Evolutionary conservation across 371 early-diverging fungal species (phyloP), one percentile per base, ranked within the genome.

Genomic region (Apophysomyces trapeziformis): DNA sequence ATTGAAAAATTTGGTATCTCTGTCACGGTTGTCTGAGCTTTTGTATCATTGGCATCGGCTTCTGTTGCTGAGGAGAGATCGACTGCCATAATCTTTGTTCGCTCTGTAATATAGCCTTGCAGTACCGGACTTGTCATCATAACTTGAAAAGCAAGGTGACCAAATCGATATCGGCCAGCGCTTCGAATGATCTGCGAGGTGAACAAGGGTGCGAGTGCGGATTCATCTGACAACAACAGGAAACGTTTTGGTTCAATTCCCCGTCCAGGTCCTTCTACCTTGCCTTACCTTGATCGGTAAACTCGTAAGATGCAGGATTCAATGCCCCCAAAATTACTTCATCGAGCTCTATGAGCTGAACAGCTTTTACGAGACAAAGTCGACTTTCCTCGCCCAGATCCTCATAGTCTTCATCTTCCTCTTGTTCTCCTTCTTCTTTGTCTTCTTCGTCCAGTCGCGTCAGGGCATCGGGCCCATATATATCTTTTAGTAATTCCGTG

Each of bases 61-160:
- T 76, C 73, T 58, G 72, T 64, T 18, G 76, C 76, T 11, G 84
- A 67, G 16, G 86, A 65, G 35, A 66, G 61, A 61, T 79, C 79
- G 1, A 79, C 68, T 11, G 63, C 68, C 7, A 77, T 66, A 0
- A 82, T 39, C 46, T 70, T 70, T 0, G 82, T 82, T 14, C 66
- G 63, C 14, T 75, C 78, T 13, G 70, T 62, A 37, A 90, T 75
- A 58, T 80, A 77, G 0, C 92, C 91, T 69, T 92, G 92, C 38
- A 88, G 75, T 0, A 91, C 90, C 2, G 92, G 90, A 63, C 78
- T 83, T 54, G 84, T 80, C 86, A 86, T 88, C 46, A 92, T 69
- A 2, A 87, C 83, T 37, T 68, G 62, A 61, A 64, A 78, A 18
- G 64, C 37, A 11, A 72, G 47, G 5, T 47, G 59, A 12, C 68